phyloP scores from a whole-genome alignment of 495 filamentous ascomycete genomes.

The Aspergillus saccharolyticus region DNA sequence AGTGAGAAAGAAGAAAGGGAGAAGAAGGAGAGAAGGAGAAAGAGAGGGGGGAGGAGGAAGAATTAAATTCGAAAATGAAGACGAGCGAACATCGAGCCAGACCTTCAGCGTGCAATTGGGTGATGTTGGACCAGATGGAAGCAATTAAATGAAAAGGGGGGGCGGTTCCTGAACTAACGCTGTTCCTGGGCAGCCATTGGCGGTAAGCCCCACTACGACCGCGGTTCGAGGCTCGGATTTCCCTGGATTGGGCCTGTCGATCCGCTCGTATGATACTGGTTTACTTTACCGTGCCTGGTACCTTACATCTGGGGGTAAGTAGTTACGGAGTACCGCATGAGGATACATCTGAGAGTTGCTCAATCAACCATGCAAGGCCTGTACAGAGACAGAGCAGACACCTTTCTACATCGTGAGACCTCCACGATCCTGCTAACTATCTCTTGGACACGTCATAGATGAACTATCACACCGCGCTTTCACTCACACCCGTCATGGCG shows the following conservation, averaged over 20 bases:
- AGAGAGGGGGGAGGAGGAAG: conserved; percentile 5
- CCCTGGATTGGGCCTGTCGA: conserved; percentile 1
- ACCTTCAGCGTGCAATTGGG: neutral
- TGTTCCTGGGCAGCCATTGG: conserved; percentile 11
- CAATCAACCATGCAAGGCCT: neutral
- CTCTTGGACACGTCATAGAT: neutral
- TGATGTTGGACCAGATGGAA: no score
- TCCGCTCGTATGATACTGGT: conserved; percentile 4
- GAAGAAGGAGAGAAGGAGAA: conserved; percentile 18
- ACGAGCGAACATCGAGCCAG: neutral
- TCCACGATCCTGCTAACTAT: neutral
- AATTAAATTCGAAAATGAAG: conserved; percentile 3
- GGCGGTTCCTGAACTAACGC: conserved; percentile 17
- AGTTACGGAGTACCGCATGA: no score
- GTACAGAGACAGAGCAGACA: no score
- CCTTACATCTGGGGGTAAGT: no score
- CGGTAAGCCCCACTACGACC: conserved; percentile 5
- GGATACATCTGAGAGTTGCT: no score
- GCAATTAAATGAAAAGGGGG: conserved; percentile 21
- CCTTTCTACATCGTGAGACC: neutral
- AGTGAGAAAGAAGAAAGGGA: conserved; percentile 14
- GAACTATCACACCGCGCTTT: neutral
- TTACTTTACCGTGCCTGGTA: conserved; percentile 2
- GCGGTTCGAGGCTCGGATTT: conserved; percentile 8
- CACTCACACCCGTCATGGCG: neutral